Evolutionary conservation across 2,329 filamentous ascomycete genomes (phyloP).

Genomic region (Thielaviopsis punctulata): DNA sequence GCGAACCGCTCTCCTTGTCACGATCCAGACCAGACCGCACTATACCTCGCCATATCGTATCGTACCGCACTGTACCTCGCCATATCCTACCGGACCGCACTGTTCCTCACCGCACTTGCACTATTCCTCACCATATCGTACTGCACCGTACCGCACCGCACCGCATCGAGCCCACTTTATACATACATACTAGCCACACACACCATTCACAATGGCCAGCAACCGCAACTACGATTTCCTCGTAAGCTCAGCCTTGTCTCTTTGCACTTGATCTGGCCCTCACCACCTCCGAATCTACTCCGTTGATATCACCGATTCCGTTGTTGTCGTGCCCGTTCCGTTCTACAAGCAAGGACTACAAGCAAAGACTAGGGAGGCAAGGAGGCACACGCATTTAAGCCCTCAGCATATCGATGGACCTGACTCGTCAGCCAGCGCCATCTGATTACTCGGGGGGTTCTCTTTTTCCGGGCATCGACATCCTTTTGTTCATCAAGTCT

Average conservation of each 20-base stretch:
- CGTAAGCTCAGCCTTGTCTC: slow-evolving; percentile 33
- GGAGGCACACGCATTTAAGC: neutral
- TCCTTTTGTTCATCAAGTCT: neutral
- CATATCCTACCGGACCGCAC: no score
- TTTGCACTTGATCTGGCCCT: slow-evolving; percentile 6
- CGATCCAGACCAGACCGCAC: no score
- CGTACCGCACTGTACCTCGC: no score
- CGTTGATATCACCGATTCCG: neutral
- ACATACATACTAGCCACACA: neutral
- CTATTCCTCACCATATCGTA: neutral
- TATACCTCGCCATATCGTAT: no score
- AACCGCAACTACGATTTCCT: slow-evolving; percentile 99
- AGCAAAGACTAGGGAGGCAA: neutral
- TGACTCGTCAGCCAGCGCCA: neutral
- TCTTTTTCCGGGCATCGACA: neutral
- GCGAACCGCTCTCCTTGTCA: neutral
- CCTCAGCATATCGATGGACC: neutral
- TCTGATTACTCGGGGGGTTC: no score
- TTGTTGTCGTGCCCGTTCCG: neutral
- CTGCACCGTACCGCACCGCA: neutral
- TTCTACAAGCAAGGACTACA: neutral
- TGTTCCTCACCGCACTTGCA: no score
- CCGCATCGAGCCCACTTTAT: neutral
- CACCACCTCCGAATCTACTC: slow-evolving; percentile 1
- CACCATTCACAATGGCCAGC: slow-evolving; percentile 55